Conservation (phyloP, 1,139 yeast genomes). For the Suhomyces bribrorum region DNA sequence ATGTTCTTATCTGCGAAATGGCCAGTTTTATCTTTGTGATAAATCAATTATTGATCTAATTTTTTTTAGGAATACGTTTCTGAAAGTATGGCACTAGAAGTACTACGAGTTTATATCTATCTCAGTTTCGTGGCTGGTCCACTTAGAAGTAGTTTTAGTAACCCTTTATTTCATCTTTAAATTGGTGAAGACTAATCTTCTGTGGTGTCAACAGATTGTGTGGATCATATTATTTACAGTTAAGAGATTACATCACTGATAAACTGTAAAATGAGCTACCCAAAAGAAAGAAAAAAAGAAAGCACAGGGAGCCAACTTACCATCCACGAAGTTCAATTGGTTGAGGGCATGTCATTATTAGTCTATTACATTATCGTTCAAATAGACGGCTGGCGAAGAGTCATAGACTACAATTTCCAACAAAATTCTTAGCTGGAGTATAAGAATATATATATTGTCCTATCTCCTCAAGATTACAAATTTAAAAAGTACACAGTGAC, state of each 20-base stretch:
- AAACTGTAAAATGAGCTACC: slow-evolving; percentile 7
- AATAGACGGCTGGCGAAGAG: not conserved
- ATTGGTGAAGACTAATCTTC: no score
- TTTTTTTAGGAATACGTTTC: not conserved
- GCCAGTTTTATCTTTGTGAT: not conserved
- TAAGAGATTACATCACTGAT: slow-evolving; percentile 7
- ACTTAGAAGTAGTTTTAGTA: no score
- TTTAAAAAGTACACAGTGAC: slow-evolving; percentile 8
- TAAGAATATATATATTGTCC: slow-evolving; percentile 1
- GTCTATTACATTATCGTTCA: not conserved
- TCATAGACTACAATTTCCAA: not conserved
- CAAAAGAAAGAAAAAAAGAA: slow-evolving; percentile 4
- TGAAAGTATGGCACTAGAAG: no score
- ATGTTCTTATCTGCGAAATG: not conserved
- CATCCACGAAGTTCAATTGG: slow-evolving; percentile 3
- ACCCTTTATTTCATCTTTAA: no score
- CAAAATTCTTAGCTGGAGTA: slow-evolving; percentile 2
- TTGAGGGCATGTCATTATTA: slow-evolving; percentile 3
- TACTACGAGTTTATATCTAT: no score
- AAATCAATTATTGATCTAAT: not conserved
- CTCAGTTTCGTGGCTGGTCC: no score
- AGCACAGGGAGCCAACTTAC: not conserved
- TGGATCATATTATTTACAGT: slow-evolving; percentile 1
- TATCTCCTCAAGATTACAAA: no score
- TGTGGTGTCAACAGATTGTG: no score